These are phyloP conservation scores for Noccaea bulbosa DNA, from an alignment of 345 rosid species.

Conservation along the genomic window DNA sequence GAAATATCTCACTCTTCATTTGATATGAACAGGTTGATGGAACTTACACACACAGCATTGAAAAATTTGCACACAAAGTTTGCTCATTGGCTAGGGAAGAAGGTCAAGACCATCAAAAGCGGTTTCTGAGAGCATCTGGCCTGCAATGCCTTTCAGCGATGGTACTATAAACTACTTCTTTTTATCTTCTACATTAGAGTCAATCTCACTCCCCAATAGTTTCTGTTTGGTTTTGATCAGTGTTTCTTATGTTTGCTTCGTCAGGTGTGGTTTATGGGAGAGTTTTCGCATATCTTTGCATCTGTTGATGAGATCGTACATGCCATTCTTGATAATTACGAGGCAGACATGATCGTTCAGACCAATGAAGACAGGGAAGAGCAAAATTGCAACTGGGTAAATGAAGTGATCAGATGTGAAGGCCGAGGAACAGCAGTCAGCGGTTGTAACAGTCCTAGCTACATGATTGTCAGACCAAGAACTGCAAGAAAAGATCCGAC, in stretches of 20 bases:
- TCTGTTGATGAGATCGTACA: slow-evolving; percentile 85
- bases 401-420: slow-evolving; percentile 93
- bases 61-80: slow-evolving; percentile 68
- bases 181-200: slow-evolving; percentile 3
- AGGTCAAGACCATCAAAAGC: slow-evolving; percentile 56
- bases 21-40: slow-evolving; percentile 68
- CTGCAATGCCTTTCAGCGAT: slow-evolving; percentile 94
- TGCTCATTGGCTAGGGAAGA: slow-evolving; percentile 65
- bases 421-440: slow-evolving; percentile 59
- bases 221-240: neutral
- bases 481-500: slow-evolving; percentile 79
- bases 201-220: slow-evolving; percentile 4
- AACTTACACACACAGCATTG: slow-evolving; percentile 75
- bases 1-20: slow-evolving; percentile 29
- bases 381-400: slow-evolving; percentile 84
- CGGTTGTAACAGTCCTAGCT: slow-evolving; percentile 57
- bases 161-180: slow-evolving; percentile 52
- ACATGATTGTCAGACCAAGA: slow-evolving; percentile 59
- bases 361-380: slow-evolving; percentile 62
- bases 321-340: slow-evolving; percentile 82
- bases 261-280: slow-evolving; percentile 93
- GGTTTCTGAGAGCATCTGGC: slow-evolving; percentile 68
- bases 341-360: slow-evolving; percentile 52
- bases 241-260: slow-evolving; percentile 32
- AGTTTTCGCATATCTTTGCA: slow-evolving; percentile 72